Percentiles rank a stretch among this genome's conserved stretches.
phyloP scores from a whole-genome alignment of 768 basidiomycete genomes.

The Panaeolus papilionaceus region DNA sequence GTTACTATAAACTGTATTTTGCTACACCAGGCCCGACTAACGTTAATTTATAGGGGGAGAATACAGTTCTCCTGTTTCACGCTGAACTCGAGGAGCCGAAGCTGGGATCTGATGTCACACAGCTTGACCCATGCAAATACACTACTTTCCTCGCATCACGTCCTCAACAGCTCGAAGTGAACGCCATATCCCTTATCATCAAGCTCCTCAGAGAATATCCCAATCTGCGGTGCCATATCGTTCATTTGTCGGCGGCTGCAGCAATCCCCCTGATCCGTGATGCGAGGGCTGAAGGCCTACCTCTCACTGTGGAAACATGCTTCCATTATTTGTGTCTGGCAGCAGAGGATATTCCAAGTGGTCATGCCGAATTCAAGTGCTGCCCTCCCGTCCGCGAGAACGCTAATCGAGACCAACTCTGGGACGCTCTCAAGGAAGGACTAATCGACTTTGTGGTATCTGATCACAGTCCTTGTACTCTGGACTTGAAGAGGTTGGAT shows the following conservation, averaged over 20 bases:
- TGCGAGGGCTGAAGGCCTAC: conserved; percentile 67
- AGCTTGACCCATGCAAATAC: conserved; percentile 60
- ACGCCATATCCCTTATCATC: conserved; percentile 82
- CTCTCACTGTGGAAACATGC: conserved; percentile 94
- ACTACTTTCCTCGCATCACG: conserved; percentile 86
- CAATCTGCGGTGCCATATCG: conserved; percentile 85
- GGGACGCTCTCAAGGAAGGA: conserved; percentile 83
- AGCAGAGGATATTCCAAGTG: conserved; percentile 74
- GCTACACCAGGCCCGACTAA: not conserved
- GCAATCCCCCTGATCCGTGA: conserved; percentile 80
- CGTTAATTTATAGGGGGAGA: conserved; percentile 52
- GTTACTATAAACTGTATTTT: conserved; percentile 40
- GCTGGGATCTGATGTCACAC: not conserved
- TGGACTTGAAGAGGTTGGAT: conserved; percentile 79
- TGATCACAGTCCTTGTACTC: conserved; percentile 93
- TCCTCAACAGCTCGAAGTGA: conserved; percentile 78
- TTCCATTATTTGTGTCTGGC: conserved; percentile 93
- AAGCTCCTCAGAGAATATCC: conserved; percentile 68
- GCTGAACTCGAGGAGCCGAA: conserved; percentile 72
- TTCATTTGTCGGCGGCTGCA: conserved; percentile 88
- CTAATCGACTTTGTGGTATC: conserved; percentile 93
- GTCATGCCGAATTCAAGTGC: conserved; percentile 91
- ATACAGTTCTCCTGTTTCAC: conserved; percentile 87
- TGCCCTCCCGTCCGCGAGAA: conserved; percentile 90
- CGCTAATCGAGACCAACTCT: conserved; percentile 75